A percentile compares a stretch with the other conserved stretches of the same genome.
Conservation (phyloP, 129 eudicot species). For the Gnaphalium uliginosum region DNA sequence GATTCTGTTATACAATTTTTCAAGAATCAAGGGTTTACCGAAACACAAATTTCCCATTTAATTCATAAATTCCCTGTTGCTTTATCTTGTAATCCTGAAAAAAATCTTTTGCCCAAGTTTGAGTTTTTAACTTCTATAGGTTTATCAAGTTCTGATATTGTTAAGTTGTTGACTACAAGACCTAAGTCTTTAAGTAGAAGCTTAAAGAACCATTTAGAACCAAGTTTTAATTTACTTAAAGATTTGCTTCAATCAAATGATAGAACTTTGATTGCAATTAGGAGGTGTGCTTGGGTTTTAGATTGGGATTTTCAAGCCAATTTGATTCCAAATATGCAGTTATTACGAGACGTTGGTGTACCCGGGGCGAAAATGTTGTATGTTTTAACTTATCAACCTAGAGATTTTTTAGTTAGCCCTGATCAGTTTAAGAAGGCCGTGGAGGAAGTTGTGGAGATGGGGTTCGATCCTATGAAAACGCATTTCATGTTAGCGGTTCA, state of each 20-base stretch:
- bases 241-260: constrained; percentile 35
- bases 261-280: constrained; percentile 32
- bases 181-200: constrained; percentile 30
- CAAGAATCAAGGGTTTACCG: constrained; percentile 37
- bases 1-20: constrained; percentile 45
- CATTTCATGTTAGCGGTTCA: constrained; percentile 39
- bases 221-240: constrained; percentile 22
- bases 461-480: constrained; percentile 36
- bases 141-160: constrained; percentile 25
- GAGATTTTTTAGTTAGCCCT: constrained; percentile 15
- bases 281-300: constrained; percentile 36
- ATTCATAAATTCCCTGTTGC: constrained; percentile 28
- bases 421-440: constrained; percentile 33
- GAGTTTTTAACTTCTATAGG: constrained; percentile 40
- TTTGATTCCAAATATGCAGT: constrained; percentile 28
- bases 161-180: constrained; percentile 7
- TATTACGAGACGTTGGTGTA: constrained; percentile 36
- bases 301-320: constrained; percentile 27
- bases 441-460: constrained; percentile 39
- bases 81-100: constrained; percentile 37
- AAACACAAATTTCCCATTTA: constrained; percentile 28
- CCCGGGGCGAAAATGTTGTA: constrained; percentile 29
- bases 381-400: constrained; percentile 30
- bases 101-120: constrained; percentile 48
- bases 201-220: constrained; percentile 37